Evolutionary conservation across 129 eudicot genomes (phyloP).

Genomic region (Flaveria trinervia): DNA sequence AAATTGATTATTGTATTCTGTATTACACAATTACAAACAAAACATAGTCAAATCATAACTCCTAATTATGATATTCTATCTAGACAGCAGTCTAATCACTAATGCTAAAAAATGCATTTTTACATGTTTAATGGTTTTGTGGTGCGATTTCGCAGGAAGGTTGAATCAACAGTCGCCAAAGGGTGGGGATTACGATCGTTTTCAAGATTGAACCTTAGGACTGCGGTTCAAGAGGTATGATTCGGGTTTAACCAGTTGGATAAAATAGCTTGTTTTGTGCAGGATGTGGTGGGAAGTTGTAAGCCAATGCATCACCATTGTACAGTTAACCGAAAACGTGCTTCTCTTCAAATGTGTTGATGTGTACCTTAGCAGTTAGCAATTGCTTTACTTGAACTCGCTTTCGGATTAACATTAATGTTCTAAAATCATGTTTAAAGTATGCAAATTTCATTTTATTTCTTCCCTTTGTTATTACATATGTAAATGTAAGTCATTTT

Average conservation of each 20-base stretch:
- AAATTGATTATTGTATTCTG: too few species aligned
- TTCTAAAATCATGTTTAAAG: constrained; percentile 27
- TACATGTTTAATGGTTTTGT: neutral
- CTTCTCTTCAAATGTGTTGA: constrained; percentile 30
- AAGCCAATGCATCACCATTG: constrained; percentile 36
- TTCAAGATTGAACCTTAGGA: constrained; percentile 41
- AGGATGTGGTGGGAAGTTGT: constrained; percentile 37
- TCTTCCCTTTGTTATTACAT: neutral
- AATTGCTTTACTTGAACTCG: constrained; percentile 22
- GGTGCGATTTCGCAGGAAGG: constrained; percentile 48
- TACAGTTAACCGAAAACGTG: constrained; percentile 45
- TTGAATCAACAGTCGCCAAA: constrained; percentile 62
- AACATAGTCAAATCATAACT: neutral
- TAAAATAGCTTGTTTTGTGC: constrained; percentile 28
- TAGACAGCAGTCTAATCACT: too few species aligned
- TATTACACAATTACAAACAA: neutral
- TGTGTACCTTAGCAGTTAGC: constrained; percentile 36
- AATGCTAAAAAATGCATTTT: too few species aligned
- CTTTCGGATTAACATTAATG: constrained; percentile 36
- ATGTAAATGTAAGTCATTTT: neutral
- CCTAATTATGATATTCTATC: neutral
- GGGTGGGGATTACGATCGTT: constrained; percentile 57
- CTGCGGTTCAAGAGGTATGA: constrained; percentile 11
- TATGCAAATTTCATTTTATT: constrained; percentile 15
- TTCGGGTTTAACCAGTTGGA: constrained; percentile 32